Evolutionary conservation across 2,329 filamentous ascomycete species (phyloP).

Genomic region (Magnaporthiopsis incrustans): DNA sequence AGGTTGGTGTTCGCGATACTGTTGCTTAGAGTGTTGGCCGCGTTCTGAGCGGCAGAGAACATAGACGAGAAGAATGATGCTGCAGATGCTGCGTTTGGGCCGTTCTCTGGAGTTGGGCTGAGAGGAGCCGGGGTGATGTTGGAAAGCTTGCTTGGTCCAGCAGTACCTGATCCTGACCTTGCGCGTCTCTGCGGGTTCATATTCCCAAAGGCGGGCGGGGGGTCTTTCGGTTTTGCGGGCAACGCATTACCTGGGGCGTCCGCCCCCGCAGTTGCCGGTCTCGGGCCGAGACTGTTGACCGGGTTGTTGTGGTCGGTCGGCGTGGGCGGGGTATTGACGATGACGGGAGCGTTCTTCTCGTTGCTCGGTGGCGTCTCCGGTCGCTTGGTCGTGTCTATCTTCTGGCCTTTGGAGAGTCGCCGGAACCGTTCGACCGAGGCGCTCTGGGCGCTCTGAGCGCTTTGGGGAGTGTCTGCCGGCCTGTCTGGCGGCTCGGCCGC

Average conservation of each 20-base stretch:
- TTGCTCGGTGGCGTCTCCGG: conserved; percentile 41
- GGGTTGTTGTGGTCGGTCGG: conserved; percentile 39
- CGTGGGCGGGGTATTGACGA: conserved; percentile 60
- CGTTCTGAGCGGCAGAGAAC: conserved; percentile 87
- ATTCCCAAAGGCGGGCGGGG: conserved; percentile 47
- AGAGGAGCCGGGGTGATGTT: conserved; percentile 64
- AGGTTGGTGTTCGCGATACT: conserved; percentile 62
- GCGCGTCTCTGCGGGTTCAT: conserved; percentile 61
- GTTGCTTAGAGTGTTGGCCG: conserved; percentile 66
- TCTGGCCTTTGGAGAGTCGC: conserved; percentile 21
- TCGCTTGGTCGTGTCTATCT: conserved; percentile 22
- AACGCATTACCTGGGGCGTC: conserved; percentile 1
- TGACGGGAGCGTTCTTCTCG: conserved; percentile 40
- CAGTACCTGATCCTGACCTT: conserved; percentile 44
- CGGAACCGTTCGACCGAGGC: conserved; percentile 17
- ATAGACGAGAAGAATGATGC: conserved; percentile 89
- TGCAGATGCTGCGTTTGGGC: conserved; percentile 40
- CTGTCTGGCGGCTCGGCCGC: neutral
- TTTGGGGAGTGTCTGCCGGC: conserved; percentile 5
- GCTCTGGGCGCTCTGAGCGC: conserved; percentile 6
- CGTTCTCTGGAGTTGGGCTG: conserved; percentile 67
- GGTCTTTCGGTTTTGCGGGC: conserved; percentile 2
- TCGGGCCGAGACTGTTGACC: conserved; percentile 13
- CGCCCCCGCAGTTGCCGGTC: conserved; percentile 14
- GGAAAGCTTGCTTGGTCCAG: conserved; percentile 80